Evolutionary conservation across 306 rosid genomes (phyloP), one percentile per base, ranked within the genome.

Genomic region (Cucurbita pepo): DNA sequence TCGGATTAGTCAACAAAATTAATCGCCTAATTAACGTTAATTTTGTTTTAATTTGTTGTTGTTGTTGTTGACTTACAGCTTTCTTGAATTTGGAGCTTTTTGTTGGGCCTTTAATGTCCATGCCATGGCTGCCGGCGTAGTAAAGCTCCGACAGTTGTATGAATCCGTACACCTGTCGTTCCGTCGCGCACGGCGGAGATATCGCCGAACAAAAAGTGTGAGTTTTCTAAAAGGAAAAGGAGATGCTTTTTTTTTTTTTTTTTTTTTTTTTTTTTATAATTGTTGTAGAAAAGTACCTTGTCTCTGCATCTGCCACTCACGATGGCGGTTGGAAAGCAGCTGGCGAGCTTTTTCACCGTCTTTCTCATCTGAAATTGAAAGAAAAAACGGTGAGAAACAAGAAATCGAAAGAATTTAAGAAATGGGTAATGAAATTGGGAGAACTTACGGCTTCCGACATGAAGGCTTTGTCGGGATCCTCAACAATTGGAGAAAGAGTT

Each of bases 51-150:
- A 50, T 50, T 50, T 50, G 25, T 25, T 25, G 34, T 19, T 12
- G 45, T 15, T 41, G 34, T 19, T 12, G 38, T 15, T 41, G 8
- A 13, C 91, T 95, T 82, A 95, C 81, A 63, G 85, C 92, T 80
- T 86, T 79, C 76, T 77, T 82, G 83, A 76, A 71, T 86, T 86
- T 88, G 71, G 89, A 80, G 76, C 80, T 82, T 83, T 82, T 91
- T 52, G 96, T 82, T 43, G 99, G 99, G 4, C 97, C 99, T 83
- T 86, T 79, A 71, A 94, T 94, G 77, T 94, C 99, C 99, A 94
- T 94, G 30, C 99, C 99, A 86, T 94, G 99, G 83, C 99, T 94
- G 72, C 99, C 99, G 41, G 99, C 99, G 79, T 94, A 94, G 83
- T 89, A 94, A 51, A 94, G 77, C 81, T 94, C 99, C 36, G 88